Evolutionary conservation across 371 early-diverging fungal species (phyloP).

Genomic region (Mucor lusitanicus): DNA sequence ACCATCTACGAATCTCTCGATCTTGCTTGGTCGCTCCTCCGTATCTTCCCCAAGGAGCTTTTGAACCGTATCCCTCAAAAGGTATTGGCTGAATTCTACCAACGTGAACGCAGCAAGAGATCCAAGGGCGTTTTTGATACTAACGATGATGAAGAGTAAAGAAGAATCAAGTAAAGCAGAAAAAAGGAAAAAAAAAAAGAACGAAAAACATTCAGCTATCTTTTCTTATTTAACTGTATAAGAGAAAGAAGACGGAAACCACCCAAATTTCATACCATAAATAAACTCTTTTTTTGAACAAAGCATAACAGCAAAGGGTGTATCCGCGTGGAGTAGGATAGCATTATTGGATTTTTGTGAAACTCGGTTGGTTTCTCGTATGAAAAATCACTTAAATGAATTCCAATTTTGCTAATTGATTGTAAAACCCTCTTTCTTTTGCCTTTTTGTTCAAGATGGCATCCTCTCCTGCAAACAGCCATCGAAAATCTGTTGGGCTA

Average conservation of each 20-base stretch:
- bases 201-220: not conserved
- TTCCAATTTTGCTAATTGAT: not conserved
- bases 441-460: not conserved
- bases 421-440: not conserved
- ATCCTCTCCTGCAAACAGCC: not conserved
- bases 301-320: not conserved
- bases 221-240: not conserved
- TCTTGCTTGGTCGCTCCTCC: conserved; percentile 98
- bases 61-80: conserved; percentile 99
- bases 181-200: not conserved
- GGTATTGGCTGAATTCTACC: conserved; percentile 95
- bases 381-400: not conserved
- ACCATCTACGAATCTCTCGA: conserved; percentile 98
- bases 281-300: conserved; percentile 1
- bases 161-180: not conserved
- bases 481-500: not conserved
- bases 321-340: not conserved
- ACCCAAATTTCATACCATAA: conserved; percentile 4
- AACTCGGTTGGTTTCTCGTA: not conserved
- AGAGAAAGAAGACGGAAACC: not conserved
- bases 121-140: conserved; percentile 55
- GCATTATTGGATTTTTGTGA: not conserved
- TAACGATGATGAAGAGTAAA: conserved; percentile 39
- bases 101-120: conserved; percentile 73
- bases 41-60: conserved; percentile 99